Conservation (phyloP, 2,329 filamentous ascomycete genomes). For the Amesomyces nigricolor region DNA sequence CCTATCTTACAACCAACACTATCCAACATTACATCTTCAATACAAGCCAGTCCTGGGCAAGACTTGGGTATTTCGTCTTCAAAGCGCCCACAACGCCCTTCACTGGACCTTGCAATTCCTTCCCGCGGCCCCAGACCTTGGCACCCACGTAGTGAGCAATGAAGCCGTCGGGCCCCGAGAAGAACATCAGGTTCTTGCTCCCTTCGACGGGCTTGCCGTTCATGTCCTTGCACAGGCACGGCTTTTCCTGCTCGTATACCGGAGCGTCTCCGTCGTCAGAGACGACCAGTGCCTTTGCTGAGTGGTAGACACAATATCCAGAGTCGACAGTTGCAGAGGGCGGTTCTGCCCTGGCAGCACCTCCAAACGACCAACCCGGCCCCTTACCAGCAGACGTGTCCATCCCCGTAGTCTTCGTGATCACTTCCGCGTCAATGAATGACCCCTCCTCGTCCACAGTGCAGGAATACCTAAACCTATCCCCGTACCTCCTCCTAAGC, state of each 20-base stretch:
- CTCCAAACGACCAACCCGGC: neutral
- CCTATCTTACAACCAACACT: neutral
- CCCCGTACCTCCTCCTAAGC: slow-evolving; percentile 53
- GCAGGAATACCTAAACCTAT: slow-evolving; percentile 61
- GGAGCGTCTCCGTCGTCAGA: slow-evolving; percentile 29
- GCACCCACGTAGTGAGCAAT: slow-evolving; percentile 72
- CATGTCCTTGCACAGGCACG: slow-evolving; percentile 27
- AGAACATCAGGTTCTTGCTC: slow-evolving; percentile 64
- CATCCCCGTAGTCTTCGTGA: slow-evolving; percentile 34
- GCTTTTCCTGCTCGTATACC: neutral
- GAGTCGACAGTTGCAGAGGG: neutral
- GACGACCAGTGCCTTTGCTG: slow-evolving; percentile 8
- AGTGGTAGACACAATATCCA: slow-evolving; percentile 14
- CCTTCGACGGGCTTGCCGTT: slow-evolving; percentile 23
- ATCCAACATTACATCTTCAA: slow-evolving; percentile 41
- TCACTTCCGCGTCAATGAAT: slow-evolving; percentile 51
- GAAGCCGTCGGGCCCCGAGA: slow-evolving; percentile 91
- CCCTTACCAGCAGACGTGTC: neutral
- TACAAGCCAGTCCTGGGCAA: slow-evolving; percentile 44
- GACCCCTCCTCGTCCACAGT: slow-evolving; percentile 76
- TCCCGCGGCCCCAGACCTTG: slow-evolving; percentile 68
- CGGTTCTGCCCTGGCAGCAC: neutral
- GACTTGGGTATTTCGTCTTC: slow-evolving; percentile 38
- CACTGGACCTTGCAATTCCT: slow-evolving; percentile 68
- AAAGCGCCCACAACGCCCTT: slow-evolving; percentile 62